Evolutionary conservation across 2,329 filamentous ascomycete species (phyloP), one percentile per base, ranked within the genome.

Genomic region (Claviceps digitariae): DNA sequence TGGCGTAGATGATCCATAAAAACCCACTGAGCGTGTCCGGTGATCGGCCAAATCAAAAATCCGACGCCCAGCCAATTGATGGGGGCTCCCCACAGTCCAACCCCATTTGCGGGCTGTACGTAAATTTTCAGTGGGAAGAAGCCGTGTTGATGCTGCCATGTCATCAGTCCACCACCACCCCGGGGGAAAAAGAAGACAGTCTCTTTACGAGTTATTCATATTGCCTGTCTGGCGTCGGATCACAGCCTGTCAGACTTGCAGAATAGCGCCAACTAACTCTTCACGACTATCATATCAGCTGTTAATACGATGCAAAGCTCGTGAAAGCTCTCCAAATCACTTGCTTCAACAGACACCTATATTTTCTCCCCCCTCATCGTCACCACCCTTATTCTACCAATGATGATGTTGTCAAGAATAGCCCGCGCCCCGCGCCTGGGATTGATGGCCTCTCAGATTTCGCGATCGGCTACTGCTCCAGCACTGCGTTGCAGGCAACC

Each of bases 401-500:
- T 34, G 62, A 58, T 63, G 66, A 79, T 79, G 58, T 57, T 74
- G 62, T 66, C 64, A 29, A 58, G 63, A 63, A 58, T 65, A 58
- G 65, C 62, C 58, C 62, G 62, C 57, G 63, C 64, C 54, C 61
- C 66, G 54, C 60, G 65, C 58, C 60, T 68, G 60, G 66, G 63
- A 59, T 60, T 63, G 60, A 58, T 60, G 55, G 60, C 63, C 48
- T 59, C 62, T 52, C 63, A 61, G 48, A 56, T 64, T 46, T 58
- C 64, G 48, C 59, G 58, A 50, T 60, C 61, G 29, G 59, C 59
- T 52, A 57, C 60, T 52, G 54, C 60, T 10, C 55, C 64, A n/a
- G 31, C 57, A 36, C 51, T 65, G 21, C 61, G 63, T 57, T 55
- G 56, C 40, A 63, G 59, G 52, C 59, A 62, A 36, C 46, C 58